A percentile compares a stretch with the other conserved stretches of the same genome.
phyloP scores from a whole-genome alignment of 805 yeast species.

The Starmerella apis region DNA sequence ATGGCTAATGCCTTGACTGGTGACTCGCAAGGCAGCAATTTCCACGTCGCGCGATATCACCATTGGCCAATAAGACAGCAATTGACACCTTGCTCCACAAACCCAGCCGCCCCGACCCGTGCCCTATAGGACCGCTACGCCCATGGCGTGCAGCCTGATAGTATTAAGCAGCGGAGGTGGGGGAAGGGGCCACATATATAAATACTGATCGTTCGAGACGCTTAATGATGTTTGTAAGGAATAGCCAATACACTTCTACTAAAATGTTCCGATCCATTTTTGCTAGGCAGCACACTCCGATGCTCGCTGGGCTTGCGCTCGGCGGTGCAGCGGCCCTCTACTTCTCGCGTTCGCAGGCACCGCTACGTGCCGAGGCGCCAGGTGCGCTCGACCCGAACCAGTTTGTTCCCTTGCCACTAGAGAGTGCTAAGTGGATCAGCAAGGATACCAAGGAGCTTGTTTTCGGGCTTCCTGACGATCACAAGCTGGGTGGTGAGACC shows the following conservation, averaged over 20 bases:
- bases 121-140: conserved; percentile 2
- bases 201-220: background rate
- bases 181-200: background rate
- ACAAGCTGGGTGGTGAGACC: conserved; percentile 61
- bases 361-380: conserved; percentile 25
- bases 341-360: conserved; percentile 31
- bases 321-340: conserved; percentile 38
- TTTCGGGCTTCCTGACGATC: conserved; percentile 61
- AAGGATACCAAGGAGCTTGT: conserved; percentile 49
- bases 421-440: conserved; percentile 23
- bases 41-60: background rate
- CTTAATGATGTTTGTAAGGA: background rate
- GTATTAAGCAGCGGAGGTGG: background rate
- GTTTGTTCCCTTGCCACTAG: conserved; percentile 31
- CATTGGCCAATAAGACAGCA: background rate
- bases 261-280: conserved; percentile 14
- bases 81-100: conserved; percentile 3
- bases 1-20: no score
- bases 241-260: background rate
- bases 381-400: conserved; percentile 27
- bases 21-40: background rate
- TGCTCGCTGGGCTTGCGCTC: conserved; percentile 34
- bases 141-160: conserved; percentile 1
- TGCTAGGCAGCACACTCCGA: conserved; percentile 13
- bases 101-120: background rate